phyloP scores from a whole-genome alignment of 2,329 filamentous ascomycete species.

The Trichothecium roseum region DNA sequence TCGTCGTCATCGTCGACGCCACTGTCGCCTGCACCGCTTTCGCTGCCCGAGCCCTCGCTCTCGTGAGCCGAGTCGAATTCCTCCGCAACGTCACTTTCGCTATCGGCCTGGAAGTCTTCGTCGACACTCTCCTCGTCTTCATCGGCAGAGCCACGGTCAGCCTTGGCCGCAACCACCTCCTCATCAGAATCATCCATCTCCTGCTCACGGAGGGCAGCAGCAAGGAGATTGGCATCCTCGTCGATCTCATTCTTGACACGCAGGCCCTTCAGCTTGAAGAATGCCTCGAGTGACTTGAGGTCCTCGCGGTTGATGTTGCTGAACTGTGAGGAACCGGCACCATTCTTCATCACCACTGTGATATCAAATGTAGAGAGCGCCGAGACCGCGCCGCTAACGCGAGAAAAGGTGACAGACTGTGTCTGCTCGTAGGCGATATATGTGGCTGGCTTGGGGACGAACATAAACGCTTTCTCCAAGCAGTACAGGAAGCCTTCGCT shows the following conservation, averaged over 20 bases:
- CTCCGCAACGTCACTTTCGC: conserved; percentile 90
- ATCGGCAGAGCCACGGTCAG: conserved; percentile 82
- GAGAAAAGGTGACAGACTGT: conserved; percentile 84
- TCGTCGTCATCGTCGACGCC: conserved; percentile 36
- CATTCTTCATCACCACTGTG: conserved; percentile 79
- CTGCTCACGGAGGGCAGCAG: conserved; percentile 73
- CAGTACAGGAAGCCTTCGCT: conserved; percentile 97
- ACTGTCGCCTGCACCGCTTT: conserved; percentile 39
- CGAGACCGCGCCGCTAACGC: conserved; percentile 87
- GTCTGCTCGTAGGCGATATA: conserved; percentile 96
- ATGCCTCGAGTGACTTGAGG: conserved; percentile 89
- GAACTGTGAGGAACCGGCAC: conserved; percentile 85
- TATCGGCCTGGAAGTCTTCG: conserved; percentile 89
- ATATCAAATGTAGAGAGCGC: conserved; percentile 96
- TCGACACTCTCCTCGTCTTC: conserved; percentile 94
- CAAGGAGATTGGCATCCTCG: conserved; percentile 74
- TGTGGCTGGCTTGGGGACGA: conserved; percentile 94
- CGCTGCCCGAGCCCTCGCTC: conserved; percentile 65
- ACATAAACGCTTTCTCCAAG: conserved; percentile 96
- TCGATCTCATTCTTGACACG: conserved; percentile 98
- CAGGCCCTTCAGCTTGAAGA: conserved; percentile 92
- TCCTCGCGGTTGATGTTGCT: conserved; percentile 99
- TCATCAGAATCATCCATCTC: conserved; percentile 79
- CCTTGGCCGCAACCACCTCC: conserved; percentile 57
- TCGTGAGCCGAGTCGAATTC: conserved; percentile 91